Evolutionary conservation across 768 basidiomycete species (phyloP).

Genomic region (Pulveroboletus sp.): DNA sequence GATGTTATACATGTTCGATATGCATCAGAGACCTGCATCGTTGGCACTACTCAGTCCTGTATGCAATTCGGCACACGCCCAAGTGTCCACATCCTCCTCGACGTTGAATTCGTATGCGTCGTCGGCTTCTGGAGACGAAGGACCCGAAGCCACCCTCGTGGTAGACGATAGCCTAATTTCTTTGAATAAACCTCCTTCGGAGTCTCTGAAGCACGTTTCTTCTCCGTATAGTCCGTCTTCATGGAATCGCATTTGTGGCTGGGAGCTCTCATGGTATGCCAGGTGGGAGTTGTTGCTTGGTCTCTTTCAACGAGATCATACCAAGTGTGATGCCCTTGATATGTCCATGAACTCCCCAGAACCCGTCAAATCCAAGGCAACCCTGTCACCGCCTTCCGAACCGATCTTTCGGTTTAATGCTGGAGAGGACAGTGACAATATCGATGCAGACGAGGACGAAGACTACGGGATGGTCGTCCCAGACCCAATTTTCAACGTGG

Average conservation of each 20-base stretch:
- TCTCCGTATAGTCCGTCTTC: constrained; percentile 4
- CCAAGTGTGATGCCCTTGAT: constrained; percentile 7
- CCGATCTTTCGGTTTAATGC: constrained; percentile 20
- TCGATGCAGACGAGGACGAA: constrained; percentile 22
- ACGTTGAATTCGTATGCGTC: constrained; percentile 18
- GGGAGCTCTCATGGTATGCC: constrained; percentile 48
- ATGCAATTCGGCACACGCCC: constrained; percentile 6
- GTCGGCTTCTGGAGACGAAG: constrained; percentile 27
- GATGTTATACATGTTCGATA: constrained; percentile 57
- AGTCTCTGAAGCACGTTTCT: constrained; percentile 4
- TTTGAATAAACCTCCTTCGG: background rate
- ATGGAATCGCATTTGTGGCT: constrained; percentile 22
- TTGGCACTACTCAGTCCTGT: constrained; percentile 6
- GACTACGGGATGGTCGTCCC: constrained; percentile 25
- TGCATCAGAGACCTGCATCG: constrained; percentile 34
- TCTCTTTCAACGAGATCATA: constrained; percentile 33
- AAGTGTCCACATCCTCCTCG: constrained; percentile 17
- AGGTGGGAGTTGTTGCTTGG: constrained; percentile 51
- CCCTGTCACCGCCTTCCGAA: background rate
- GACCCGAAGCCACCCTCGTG: constrained; percentile 56
- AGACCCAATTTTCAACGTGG: constrained; percentile 13
- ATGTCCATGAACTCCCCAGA: background rate
- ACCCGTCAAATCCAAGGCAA: background rate
- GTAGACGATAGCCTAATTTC: constrained; percentile 36
- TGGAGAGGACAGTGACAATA: constrained; percentile 14